Percentiles rank a stretch among this genome's conserved stretches.
Conservation (phyloP, 495 filamentous ascomycete genomes). For the Penicillium turbatum region DNA sequence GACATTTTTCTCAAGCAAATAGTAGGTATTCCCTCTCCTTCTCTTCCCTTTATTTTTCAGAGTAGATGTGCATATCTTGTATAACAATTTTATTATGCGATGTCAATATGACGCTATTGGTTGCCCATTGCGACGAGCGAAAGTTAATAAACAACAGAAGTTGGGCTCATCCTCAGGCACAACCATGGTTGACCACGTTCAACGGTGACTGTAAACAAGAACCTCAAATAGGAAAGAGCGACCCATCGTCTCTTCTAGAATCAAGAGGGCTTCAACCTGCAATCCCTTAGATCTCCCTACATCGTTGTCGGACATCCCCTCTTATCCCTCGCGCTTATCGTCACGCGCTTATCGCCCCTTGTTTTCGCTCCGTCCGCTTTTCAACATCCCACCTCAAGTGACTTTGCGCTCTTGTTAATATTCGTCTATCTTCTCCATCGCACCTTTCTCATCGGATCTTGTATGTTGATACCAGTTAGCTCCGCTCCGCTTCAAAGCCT, state of each 20-base stretch:
- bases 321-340: conserved; percentile 26
- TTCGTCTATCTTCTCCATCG: neutral
- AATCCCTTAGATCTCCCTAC: neutral
- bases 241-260: too few species aligned
- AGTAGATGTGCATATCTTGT: too few species aligned
- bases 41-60: too few species aligned
- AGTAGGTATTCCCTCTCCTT: too few species aligned
- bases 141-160: conserved; percentile 18
- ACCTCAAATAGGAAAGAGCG: neutral
- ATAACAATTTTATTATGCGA: neutral
- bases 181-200: conserved; percentile 7
- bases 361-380: conserved; percentile 24
- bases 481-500: neutral
- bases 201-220: neutral
- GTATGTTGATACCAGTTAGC: neutral
- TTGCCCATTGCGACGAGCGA: conserved; percentile 26
- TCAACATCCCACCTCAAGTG: conserved; percentile 25
- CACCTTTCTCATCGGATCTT: neutral
- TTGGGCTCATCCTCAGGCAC: conserved; percentile 18
- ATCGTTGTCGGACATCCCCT: neutral
- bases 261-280: neutral
- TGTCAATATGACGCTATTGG: conserved; percentile 5
- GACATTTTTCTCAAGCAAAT: too few species aligned
- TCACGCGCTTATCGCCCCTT: conserved; percentile 33
- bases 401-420: neutral